These are phyloP conservation scores for Calocybe gangraenosa DNA, from an alignment of 768 basidiomycete genomes.

Conservation along the genomic window DNA sequence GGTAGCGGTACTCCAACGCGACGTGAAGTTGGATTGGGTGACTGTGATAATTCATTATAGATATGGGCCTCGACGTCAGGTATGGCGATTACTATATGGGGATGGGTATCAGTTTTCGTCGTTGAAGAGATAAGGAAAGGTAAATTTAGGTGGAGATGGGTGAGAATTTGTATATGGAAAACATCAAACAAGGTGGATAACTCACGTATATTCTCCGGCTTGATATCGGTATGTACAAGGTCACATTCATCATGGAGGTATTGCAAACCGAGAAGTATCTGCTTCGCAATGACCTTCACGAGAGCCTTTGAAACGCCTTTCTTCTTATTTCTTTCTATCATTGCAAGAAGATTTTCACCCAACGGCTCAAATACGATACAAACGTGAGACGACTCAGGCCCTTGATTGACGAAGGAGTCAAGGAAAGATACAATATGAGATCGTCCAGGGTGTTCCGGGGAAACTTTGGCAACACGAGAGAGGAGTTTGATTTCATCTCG, in stretches of 20 bases:
- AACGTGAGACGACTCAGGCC: slow-evolving; percentile 71
- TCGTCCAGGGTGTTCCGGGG: slow-evolving; percentile 75
- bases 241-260: slow-evolving; percentile 93
- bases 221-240: slow-evolving; percentile 90
- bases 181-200: slow-evolving; percentile 14
- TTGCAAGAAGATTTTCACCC: slow-evolving; percentile 71
- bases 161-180: slow-evolving; percentile 11
- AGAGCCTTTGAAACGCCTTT: slow-evolving; percentile 79
- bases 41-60: slow-evolving; percentile 58
- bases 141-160: slow-evolving; percentile 23
- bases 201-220: slow-evolving; percentile 94
- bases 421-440: slow-evolving; percentile 84
- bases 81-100: slow-evolving; percentile 69
- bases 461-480: slow-evolving; percentile 65
- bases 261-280: slow-evolving; percentile 83
- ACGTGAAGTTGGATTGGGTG: slow-evolving; percentile 71
- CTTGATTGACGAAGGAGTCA: slow-evolving; percentile 80
- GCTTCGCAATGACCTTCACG: slow-evolving; percentile 83
- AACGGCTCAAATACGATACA: slow-evolving; percentile 91
- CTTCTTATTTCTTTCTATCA: slow-evolving; percentile 76
- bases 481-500: slow-evolving; percentile 94
- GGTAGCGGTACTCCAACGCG: slow-evolving; percentile 77
- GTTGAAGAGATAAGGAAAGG: slow-evolving; percentile 23
- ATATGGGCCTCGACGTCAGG: slow-evolving; percentile 79
- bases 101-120: slow-evolving; percentile 22